phyloP scores from a whole-genome alignment of 371 early-diverging fungal genomes.

The Rhizomucor pusillus region DNA sequence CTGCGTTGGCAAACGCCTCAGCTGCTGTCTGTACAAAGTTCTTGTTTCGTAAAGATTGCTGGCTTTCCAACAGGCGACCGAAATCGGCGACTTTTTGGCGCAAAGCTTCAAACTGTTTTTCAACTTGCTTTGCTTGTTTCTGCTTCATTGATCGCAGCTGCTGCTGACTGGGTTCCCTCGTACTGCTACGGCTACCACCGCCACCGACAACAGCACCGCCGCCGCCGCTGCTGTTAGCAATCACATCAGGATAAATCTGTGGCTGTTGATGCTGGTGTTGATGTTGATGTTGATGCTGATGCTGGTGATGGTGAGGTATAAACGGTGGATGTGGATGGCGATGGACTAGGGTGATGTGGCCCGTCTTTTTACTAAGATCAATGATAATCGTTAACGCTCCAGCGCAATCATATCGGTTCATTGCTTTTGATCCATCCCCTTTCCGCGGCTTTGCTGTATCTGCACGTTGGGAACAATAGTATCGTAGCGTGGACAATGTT shows the following conservation, averaged over 20 bases:
- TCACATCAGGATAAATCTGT: not conserved
- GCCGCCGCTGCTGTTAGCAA: not conserved
- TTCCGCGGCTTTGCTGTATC: constrained; percentile 48
- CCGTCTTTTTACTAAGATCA: constrained; percentile 39
- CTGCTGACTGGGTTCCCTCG: not conserved
- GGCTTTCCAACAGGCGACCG: constrained; percentile 34
- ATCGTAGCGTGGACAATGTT: constrained; percentile 41
- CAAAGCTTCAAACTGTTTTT: constrained; percentile 32
- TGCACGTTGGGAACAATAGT: constrained; percentile 46
- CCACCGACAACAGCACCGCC: not conserved
- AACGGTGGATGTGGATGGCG: constrained; percentile 45
- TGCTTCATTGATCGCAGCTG: constrained; percentile 16
- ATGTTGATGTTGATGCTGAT: constrained; percentile 10
- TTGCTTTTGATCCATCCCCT: constrained; percentile 37
- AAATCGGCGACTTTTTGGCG: constrained; percentile 31
- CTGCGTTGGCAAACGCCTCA: constrained; percentile 33
- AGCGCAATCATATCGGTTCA: constrained; percentile 42
- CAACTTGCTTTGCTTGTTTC: constrained; percentile 24
- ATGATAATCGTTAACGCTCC: constrained; percentile 49
- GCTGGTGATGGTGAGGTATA: constrained; percentile 35
- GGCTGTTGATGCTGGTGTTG: constrained; percentile 1
- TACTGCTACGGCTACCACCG: not conserved
- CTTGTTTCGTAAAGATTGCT: constrained; percentile 28
- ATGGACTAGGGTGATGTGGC: constrained; percentile 43
- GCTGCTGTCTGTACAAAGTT: constrained; percentile 35